Conservation (phyloP, 306 rosid genomes). For the Bauhinia variegata region DNA sequence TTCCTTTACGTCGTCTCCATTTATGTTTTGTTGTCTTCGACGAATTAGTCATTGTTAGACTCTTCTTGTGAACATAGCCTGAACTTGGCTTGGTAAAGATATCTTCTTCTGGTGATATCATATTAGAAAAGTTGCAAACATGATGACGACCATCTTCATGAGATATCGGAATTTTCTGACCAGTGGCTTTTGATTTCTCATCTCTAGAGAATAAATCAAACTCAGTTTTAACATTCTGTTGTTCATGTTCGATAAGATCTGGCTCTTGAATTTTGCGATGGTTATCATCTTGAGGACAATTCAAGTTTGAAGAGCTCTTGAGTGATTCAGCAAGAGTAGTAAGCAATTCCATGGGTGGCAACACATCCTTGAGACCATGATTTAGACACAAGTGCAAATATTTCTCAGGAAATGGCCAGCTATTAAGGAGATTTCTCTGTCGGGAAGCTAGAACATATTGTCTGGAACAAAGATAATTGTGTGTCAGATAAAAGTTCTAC, state of each 20-base stretch:
- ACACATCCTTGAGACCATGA: slow-evolving; percentile 50
- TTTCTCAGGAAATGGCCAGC: slow-evolving; percentile 66
- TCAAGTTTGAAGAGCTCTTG: slow-evolving; percentile 31
- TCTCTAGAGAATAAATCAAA: slow-evolving; percentile 31
- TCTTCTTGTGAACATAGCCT: slow-evolving; percentile 2
- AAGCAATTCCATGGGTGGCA: slow-evolving; percentile 53
- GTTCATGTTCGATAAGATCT: slow-evolving; percentile 21
- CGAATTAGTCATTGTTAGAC: slow-evolving; percentile 9
- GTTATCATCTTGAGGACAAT: slow-evolving; percentile 23
- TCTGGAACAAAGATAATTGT: slow-evolving; percentile 40
- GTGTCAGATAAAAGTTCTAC: neutral
- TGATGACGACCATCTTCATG: slow-evolving; percentile 37
- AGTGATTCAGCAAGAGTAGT: slow-evolving; percentile 32
- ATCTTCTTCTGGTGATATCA: slow-evolving; percentile 25
- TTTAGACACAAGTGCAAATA: slow-evolving; percentile 52
- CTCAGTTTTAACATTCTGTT: slow-evolving; percentile 19
- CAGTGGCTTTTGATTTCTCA: slow-evolving; percentile 36
- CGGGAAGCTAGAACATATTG: slow-evolving; percentile 58
- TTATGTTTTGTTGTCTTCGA: slow-evolving; percentile 34
- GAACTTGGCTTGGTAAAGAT: slow-evolving; percentile 25
- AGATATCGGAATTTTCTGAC: slow-evolving; percentile 31
- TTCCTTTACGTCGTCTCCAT: slow-evolving; percentile 41
- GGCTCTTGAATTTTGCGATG: slow-evolving; percentile 22
- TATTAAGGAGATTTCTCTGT: slow-evolving; percentile 39
- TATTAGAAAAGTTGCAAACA: slow-evolving; percentile 30